Percentiles rank a stretch among this genome's conserved stretches.
Evolutionary conservation across 2,329 filamentous ascomycete species (phyloP).

Genomic region (Cyclaneusma minus): DNA sequence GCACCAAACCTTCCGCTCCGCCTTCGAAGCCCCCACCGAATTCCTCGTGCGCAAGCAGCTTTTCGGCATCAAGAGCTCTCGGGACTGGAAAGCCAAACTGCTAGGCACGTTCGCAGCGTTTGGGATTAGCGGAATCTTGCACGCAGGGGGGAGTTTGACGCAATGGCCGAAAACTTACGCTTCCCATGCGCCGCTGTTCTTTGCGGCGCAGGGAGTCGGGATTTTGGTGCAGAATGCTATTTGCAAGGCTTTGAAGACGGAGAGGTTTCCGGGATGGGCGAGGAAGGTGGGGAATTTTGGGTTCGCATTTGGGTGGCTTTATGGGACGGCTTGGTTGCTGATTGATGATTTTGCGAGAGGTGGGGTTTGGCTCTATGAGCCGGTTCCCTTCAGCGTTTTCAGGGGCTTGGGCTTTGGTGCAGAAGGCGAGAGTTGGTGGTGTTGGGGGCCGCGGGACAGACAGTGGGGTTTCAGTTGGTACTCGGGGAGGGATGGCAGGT

Average conservation of each 20-base stretch:
- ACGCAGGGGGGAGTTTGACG: conserved; percentile 54
- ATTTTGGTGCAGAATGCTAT: conserved; percentile 41
- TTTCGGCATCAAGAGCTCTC: conserved; percentile 23
- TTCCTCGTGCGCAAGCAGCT: conserved; percentile 28
- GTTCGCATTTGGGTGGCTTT: conserved; percentile 52
- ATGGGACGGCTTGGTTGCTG: conserved; percentile 47
- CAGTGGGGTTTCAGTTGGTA: conserved; percentile 36
- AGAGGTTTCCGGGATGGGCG: conserved; percentile 26
- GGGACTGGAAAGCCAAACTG: conserved; percentile 18
- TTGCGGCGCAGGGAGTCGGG: conserved; percentile 52
- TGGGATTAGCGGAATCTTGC: conserved; percentile 49
- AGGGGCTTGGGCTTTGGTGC: conserved; percentile 49
- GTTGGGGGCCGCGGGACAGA: conserved; percentile 38
- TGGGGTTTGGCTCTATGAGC: conserved; percentile 70
- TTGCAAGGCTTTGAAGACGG: conserved; percentile 20
- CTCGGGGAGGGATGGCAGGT: conserved; percentile 40
- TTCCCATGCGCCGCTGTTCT: conserved; percentile 51
- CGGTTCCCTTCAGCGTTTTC: conserved; percentile 61
- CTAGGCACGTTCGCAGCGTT: conserved; percentile 39
- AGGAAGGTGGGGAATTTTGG: conserved; percentile 41
- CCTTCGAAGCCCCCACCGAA: conserved; percentile 44
- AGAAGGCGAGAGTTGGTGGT: conserved; percentile 47
- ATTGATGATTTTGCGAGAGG: conserved; percentile 60
- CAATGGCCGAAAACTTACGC: conserved; percentile 35
- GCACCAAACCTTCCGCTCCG: conserved; percentile 78